These are phyloP conservation scores for Fusarium citri DNA, from an alignment of 2,329 filamentous ascomycete species.

Conservation along the genomic window DNA sequence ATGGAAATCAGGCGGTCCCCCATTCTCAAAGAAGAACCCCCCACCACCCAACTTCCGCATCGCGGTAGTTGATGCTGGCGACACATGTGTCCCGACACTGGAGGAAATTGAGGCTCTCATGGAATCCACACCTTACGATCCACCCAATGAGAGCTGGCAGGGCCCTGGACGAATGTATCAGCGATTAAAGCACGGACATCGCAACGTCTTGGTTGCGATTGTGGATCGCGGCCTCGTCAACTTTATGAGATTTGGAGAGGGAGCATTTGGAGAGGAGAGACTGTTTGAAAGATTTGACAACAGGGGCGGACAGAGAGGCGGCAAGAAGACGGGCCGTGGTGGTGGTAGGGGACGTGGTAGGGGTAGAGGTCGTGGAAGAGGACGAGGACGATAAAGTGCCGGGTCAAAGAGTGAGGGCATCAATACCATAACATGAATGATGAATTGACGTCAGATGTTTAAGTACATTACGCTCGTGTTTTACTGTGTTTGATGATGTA, in stretches of 20 bases:
- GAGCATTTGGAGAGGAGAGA: constrained; percentile 80
- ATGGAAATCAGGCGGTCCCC: constrained; percentile 73
- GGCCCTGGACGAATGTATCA: constrained; percentile 72
- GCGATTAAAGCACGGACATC: constrained; percentile 83
- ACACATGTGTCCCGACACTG: constrained; percentile 77
- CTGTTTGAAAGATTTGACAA: constrained; percentile 71
- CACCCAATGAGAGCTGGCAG: constrained; percentile 58
- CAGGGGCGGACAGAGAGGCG: constrained; percentile 53
- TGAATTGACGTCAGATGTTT: constrained; percentile 12
- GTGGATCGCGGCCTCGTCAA: constrained; percentile 92
- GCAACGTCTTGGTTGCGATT: constrained; percentile 86
- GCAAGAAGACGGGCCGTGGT: constrained; percentile 58
- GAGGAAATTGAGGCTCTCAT: constrained; percentile 78
- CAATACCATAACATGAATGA: constrained; percentile 22
- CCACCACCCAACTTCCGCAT: constrained; percentile 86
- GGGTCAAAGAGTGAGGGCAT: constrained; percentile 25
- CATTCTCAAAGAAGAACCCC: constrained; percentile 83
- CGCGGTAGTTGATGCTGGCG: constrained; percentile 81
- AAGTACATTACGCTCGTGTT: not conserved
- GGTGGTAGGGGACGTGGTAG: constrained; percentile 49
- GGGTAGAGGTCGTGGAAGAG: constrained; percentile 44
- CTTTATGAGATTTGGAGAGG: constrained; percentile 84
- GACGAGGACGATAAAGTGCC: constrained; percentile 37
- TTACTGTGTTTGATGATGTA: not conserved
- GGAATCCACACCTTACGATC: constrained; percentile 77